A percentile compares a stretch with the other conserved stretches of the same genome.
phyloP scores from a whole-genome alignment of 2,329 filamentous ascomycete species.

The Phialocephala subalpina region DNA sequence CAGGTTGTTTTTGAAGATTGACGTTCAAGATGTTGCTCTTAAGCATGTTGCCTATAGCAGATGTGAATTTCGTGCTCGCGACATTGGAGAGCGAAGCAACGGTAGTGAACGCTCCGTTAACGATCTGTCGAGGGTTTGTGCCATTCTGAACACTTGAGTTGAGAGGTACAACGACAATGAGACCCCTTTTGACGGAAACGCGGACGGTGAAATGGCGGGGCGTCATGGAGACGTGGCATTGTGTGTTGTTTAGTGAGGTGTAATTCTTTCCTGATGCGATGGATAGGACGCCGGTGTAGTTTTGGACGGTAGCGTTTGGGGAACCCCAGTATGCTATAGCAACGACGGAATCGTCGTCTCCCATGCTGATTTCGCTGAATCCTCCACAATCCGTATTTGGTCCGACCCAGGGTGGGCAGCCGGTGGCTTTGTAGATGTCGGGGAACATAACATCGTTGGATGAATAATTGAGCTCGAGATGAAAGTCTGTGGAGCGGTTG shows the following conservation, averaged over 20 bases:
- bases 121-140: neutral
- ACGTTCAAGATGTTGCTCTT: slow-evolving; percentile 19
- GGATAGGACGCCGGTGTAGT: neutral
- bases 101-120: slow-evolving; percentile 6
- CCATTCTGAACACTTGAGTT: neutral
- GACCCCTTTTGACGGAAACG: slow-evolving; percentile 7
- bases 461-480: neutral
- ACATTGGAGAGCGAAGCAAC: slow-evolving; percentile 10
- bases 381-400: neutral
- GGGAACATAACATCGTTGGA: neutral
- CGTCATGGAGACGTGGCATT: slow-evolving; percentile 10
- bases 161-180: neutral
- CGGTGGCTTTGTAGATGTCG: neutral
- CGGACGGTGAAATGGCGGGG: slow-evolving; percentile 3
- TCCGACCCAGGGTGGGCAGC: neutral
- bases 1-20: slow-evolving; percentile 4
- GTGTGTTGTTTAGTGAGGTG: slow-evolving; percentile 7
- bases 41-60: slow-evolving; percentile 14
- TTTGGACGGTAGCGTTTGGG: neutral
- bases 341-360: neutral
- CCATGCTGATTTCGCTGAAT: neutral
- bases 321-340: neutral
- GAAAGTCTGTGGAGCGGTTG: neutral
- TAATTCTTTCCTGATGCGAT: slow-evolving; percentile 14
- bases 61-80: slow-evolving; percentile 12